phyloP scores from a whole-genome alignment of 305 asterid genomes.

The Petunia hybrid region DNA sequence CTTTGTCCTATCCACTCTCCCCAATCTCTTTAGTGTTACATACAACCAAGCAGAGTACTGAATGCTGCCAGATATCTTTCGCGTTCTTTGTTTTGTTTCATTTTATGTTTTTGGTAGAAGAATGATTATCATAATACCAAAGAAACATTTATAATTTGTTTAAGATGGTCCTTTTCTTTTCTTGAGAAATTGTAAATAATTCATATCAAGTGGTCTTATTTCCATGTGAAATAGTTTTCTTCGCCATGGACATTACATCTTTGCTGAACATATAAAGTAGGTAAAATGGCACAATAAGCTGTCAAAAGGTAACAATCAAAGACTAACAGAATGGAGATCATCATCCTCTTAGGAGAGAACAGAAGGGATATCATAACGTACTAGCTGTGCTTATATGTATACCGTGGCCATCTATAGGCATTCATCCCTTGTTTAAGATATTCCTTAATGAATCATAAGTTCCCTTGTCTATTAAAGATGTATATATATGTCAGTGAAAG shows the following conservation, averaged over 20 bases:
- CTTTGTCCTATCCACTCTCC: too few relatives aligned
- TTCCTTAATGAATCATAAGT: background rate
- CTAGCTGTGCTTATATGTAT: background rate
- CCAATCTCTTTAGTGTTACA: too few relatives aligned
- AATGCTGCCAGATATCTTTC: background rate
- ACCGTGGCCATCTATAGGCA: background rate
- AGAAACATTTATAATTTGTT: background rate
- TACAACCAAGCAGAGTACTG: too few relatives aligned
- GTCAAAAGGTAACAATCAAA: background rate
- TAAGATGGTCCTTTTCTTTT: too few relatives aligned
- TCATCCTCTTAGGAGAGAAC: background rate
- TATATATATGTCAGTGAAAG: background rate
- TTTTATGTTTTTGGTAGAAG: background rate
- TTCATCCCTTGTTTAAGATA: background rate
- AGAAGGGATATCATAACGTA: background rate
- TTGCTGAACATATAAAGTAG: background rate
- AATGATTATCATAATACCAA: background rate
- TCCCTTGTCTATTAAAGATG: background rate
- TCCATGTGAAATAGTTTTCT: background rate
- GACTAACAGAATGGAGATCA: background rate
- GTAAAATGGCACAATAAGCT: background rate
- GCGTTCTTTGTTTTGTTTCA: background rate
- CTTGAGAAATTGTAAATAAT: too few relatives aligned
- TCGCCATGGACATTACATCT: background rate
- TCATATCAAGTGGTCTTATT: background rate